A percentile compares a stretch with the other conserved stretches of the same genome.
These are phyloP conservation scores for Samsoniella hepiali DNA, from an alignment of 2,329 filamentous ascomycete species.

Conservation along the genomic window DNA sequence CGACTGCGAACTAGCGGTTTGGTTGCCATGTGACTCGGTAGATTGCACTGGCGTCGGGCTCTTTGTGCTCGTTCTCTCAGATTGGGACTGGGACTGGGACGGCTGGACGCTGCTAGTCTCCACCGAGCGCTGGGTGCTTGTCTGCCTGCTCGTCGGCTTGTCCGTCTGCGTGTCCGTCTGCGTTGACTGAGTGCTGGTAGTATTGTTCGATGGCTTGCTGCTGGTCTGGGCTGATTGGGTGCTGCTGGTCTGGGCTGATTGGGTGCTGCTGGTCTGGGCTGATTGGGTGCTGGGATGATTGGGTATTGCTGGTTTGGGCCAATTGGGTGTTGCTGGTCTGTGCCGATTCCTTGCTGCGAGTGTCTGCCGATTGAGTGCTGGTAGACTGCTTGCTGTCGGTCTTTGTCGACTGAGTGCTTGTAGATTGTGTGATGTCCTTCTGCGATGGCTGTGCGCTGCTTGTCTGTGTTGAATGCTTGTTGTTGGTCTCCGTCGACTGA, in stretches of 20 bases:
- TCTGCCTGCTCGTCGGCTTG: not conserved
- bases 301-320: not conserved
- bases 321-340: not conserved
- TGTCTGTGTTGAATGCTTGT: not conserved
- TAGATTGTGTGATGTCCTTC: not conserved
- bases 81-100: not conserved
- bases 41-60: not conserved
- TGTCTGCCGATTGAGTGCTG: not conserved
- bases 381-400: not conserved
- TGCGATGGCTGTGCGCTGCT: no score
- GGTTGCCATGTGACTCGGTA: not conserved
- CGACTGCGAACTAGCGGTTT: not conserved
- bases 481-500: not conserved
- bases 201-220: not conserved
- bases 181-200: not conserved
- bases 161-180: not conserved
- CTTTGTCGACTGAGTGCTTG: not conserved
- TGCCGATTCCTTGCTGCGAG: not conserved
- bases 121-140: not conserved
- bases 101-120: not conserved
- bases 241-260: not conserved
- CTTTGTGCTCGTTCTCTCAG: not conserved
- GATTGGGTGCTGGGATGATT: not conserved
- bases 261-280: not conserved
- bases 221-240: not conserved